phyloP scores from a whole-genome alignment of 208 protist species.

The Leishmania tropica region DNA sequence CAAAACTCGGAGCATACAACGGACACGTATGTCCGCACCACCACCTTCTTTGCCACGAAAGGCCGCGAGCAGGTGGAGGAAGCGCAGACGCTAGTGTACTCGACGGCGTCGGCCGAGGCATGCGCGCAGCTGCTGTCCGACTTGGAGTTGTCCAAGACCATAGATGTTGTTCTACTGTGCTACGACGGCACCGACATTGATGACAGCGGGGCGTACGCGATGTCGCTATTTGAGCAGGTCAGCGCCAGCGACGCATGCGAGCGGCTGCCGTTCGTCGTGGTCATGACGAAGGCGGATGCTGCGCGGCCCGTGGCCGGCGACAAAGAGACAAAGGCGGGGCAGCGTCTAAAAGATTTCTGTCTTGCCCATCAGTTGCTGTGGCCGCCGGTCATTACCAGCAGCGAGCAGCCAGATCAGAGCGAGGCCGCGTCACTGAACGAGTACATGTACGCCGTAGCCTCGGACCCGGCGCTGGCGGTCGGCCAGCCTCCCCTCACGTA shows the following conservation, averaged over 20 bases:
- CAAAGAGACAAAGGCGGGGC: slow-evolving; percentile 4
- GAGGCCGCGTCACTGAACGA: slow-evolving; percentile 69
- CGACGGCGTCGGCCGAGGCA: slow-evolving; percentile 39
- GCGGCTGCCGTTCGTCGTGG: slow-evolving; percentile 74
- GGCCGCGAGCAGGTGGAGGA: slow-evolving; percentile 33
- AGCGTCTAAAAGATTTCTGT: slow-evolving; percentile 43
- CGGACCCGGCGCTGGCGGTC: slow-evolving; percentile 75
- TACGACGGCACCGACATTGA: slow-evolving; percentile 60
- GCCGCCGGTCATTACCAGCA: slow-evolving; percentile 81
- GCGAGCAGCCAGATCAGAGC: slow-evolving; percentile 49
- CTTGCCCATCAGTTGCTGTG: slow-evolving; percentile 66
- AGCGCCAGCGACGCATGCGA: slow-evolving; percentile 24
- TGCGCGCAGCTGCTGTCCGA: slow-evolving; percentile 51
- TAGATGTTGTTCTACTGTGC: slow-evolving; percentile 85
- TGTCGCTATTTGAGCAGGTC: slow-evolving; percentile 42
- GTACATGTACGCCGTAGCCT: slow-evolving; percentile 74
- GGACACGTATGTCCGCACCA: slow-evolving; percentile 46
- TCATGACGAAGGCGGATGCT: slow-evolving; percentile 79
- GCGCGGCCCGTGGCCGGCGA: slow-evolving; percentile 2
- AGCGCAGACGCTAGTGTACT: slow-evolving; percentile 72
- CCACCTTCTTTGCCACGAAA: slow-evolving; percentile 55
- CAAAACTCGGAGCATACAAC: slow-evolving; percentile 4
- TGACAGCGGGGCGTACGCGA: slow-evolving; percentile 44
- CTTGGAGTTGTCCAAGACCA: slow-evolving; percentile 45
- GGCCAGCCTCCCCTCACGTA: slow-evolving; percentile 64